Base-by-base conservation (phyloP, 2,329 filamentous ascomycete genomes). In the Fusarium nelsonii region DNA sequence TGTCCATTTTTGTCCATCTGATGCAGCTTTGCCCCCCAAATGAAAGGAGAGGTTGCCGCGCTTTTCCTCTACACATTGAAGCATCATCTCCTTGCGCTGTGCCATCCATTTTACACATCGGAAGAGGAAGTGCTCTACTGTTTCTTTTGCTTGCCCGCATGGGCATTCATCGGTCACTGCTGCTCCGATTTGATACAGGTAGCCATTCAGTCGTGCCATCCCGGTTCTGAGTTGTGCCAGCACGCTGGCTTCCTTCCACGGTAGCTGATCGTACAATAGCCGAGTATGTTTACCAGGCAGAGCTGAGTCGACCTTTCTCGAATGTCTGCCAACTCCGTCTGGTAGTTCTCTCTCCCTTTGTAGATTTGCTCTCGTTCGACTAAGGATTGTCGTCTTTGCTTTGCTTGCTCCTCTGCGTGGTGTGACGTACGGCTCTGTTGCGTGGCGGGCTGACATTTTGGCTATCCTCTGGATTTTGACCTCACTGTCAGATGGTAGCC, bases 221-320 rank as follows among this genome's bases (percentile, higher is more conserved):
- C 63, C 58, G 33, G 59, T 74, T 40, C 69, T 56, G 3, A 74
- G 67, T 54, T 72, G 40, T 11, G 58, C 63, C 14, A 64, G 46
- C 41, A 71, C 59, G 18, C 57, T 70, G 12, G 67, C 63, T 37
- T 74, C 68, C 32, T 58, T 70, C 55, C 43, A 64, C 26, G 57
- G 58, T 43, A 71, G 39, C 9, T 26, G 6, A 12, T 74, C 53
- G 41, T 75, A 75, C 16, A 73, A 45, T 32, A 60, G 40, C 28
- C 53, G 34, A 15, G 63, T 71, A 44, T 70, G 54, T 43, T 53
- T 53, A 36, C 39, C 11, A 15, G 30, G 50, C 10, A 53, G 39
- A 43, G 50, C 50, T 16, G 23, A 55, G 37, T 71, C 58, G n/a
- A 72, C 57, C 48, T 34, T 65, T 48, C 69, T 72, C 1, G 10